These are phyloP conservation scores for Vanilla planifolia DNA, from an alignment of 106 monocot species.

Conservation along the genomic window DNA sequence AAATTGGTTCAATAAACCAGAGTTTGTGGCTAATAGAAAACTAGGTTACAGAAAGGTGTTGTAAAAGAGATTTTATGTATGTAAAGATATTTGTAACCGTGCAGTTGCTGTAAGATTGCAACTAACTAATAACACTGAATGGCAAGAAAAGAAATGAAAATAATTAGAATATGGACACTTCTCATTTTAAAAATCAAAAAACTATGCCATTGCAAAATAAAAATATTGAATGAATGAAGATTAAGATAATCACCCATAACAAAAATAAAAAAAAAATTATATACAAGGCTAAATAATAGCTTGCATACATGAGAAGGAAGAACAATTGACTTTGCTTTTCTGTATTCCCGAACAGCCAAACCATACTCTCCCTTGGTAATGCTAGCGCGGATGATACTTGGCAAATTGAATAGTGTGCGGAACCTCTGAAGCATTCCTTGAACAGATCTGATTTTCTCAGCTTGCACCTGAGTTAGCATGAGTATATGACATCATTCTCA, in stretches of 20 bases:
- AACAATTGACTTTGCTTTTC: constrained; percentile 98
- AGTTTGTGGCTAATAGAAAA: not conserved
- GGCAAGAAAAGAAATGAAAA: too few relatives aligned
- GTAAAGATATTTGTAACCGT: too few relatives aligned
- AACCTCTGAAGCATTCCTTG: constrained; percentile 99
- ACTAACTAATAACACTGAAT: too few relatives aligned
- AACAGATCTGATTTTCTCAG: constrained; percentile 99
- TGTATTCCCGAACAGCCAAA: constrained; percentile 97
- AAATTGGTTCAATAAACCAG: not conserved
- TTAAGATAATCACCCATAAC: not conserved
- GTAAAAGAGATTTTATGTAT: too few relatives aligned
- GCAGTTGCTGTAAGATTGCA: too few relatives aligned
- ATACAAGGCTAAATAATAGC: too few relatives aligned
- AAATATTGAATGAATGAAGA: not conserved
- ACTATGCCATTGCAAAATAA: not conserved
- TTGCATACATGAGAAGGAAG: constrained; percentile 98
- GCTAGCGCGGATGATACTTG: constrained; percentile 88
- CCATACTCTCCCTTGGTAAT: constrained; percentile 98
- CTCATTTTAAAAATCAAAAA: not conserved
- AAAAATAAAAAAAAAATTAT: constrained; percentile 4
- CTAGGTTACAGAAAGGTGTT: not conserved
- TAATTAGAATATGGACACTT: too few relatives aligned
- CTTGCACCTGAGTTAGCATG: constrained; percentile 84
- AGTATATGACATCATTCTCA: too few relatives aligned
- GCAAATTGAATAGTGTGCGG: constrained; percentile 91